Percentiles rank a stretch among this genome's conserved stretches.
These are phyloP conservation scores for Macrophomina pseudophaseolina DNA, from an alignment of 2,329 filamentous ascomycete species.

Conservation along the genomic window DNA sequence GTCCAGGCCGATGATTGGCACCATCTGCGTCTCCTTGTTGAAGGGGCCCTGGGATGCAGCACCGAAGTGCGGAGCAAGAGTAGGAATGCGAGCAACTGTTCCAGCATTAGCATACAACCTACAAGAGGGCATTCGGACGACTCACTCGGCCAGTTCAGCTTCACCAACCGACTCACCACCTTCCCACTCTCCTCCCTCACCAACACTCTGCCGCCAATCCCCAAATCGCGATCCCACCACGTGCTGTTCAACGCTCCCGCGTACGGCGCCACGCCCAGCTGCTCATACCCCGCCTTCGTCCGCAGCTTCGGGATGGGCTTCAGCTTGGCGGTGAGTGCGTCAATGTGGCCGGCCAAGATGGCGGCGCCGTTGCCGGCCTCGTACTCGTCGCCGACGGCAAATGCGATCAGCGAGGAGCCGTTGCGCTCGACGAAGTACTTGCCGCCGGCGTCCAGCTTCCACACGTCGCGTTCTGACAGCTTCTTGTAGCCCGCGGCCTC, in stretches of 20 bases:
- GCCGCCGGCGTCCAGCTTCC: conserved; percentile 80
- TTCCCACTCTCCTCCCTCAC: conserved; percentile 78
- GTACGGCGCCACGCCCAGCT: conserved; percentile 92
- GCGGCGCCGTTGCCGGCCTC: conserved; percentile 83
- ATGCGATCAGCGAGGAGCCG: conserved; percentile 82
- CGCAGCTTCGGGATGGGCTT: conserved; percentile 89
- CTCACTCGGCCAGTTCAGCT: conserved; percentile 84
- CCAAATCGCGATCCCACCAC: conserved; percentile 97
- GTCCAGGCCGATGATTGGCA: conserved; percentile 90
- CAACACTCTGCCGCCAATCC: conserved; percentile 86
- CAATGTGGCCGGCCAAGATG: conserved; percentile 90
- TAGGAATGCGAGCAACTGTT: conserved; percentile 81
- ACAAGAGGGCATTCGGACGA: conserved; percentile 4
- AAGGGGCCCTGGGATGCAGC: conserved; percentile 67
- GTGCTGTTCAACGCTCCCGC: conserved; percentile 85
- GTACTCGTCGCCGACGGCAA: conserved; percentile 80
- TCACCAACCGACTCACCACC: conserved; percentile 81
- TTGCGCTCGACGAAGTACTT: conserved; percentile 92
- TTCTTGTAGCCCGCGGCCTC: conserved; percentile 74
- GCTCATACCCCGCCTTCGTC: conserved; percentile 82
- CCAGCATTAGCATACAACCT: conserved; percentile 23
- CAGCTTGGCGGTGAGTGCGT: conserved; percentile 85
- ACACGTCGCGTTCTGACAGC: conserved; percentile 79
- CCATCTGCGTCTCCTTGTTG: conserved; percentile 91
- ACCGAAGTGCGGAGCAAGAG: conserved; percentile 92